Evolutionary conservation across 176 grass and related monocot species (phyloP).

Genomic region (Aegilops bicornis): DNA sequence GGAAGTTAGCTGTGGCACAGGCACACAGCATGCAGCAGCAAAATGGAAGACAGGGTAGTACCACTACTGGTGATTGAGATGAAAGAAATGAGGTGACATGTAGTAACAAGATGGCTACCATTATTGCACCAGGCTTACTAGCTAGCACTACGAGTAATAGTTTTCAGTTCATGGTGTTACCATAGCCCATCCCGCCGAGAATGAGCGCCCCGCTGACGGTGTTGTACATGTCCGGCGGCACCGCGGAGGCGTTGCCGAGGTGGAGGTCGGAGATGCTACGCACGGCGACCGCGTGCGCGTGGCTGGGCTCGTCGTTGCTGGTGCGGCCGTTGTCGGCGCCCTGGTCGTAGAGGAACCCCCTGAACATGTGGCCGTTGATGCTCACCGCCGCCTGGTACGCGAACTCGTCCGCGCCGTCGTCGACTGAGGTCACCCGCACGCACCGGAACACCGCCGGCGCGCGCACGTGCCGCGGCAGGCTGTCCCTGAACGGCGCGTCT

Average conservation of each 20-base stretch:
- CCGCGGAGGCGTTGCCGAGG: constrained; percentile 55
- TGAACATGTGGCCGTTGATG: constrained; percentile 91
- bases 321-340: constrained; percentile 53
- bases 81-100: constrained; percentile 33
- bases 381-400: constrained; percentile 89
- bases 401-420: constrained; percentile 66
- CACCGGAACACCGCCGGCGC: constrained; percentile 92
- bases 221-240: constrained; percentile 46
- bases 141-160: background rate
- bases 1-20: background rate
- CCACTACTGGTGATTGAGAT: background rate
- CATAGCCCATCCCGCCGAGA: constrained; percentile 61
- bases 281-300: constrained; percentile 20
- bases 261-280: constrained; percentile 84
- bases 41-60: constrained; percentile 34
- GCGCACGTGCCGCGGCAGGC: constrained; percentile 76
- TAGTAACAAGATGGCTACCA: constrained; percentile 27
- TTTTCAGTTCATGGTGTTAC: constrained; percentile 55
- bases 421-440: constrained; percentile 79
- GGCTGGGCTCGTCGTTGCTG: constrained; percentile 24
- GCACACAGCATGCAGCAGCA: constrained; percentile 13
- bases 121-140: constrained; percentile 17
- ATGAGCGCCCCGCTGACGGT: constrained; percentile 47
- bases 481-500: constrained; percentile 64
- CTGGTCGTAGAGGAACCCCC: constrained; percentile 90